Percentiles rank a stretch among this genome's conserved stretches.
phyloP scores from a whole-genome alignment of 352 stramenopile genomes.

The Globisporangium nunn region DNA sequence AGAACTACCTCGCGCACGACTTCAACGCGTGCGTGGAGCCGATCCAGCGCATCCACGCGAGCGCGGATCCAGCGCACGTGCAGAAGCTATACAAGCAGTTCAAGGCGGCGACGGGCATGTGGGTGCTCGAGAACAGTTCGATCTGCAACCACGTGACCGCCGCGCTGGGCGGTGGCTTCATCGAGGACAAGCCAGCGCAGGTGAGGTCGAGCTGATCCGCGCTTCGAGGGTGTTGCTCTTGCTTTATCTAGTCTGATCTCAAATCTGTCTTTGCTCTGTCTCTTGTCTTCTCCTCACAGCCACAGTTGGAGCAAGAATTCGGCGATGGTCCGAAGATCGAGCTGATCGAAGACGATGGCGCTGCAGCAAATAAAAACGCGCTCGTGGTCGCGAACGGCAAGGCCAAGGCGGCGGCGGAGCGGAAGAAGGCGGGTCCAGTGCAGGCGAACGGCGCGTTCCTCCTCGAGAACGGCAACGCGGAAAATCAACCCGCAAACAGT shows the following conservation, averaged over 20 bases:
- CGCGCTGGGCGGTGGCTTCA: conserved; percentile 55
- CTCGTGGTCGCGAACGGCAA: conserved; percentile 19
- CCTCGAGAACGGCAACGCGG: conserved; percentile 26
- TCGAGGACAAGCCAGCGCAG: conserved; percentile 39
- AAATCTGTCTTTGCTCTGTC: not conserved
- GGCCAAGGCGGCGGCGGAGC: not conserved
- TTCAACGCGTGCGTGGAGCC: conserved; percentile 79
- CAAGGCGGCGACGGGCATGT: conserved; percentile 73
- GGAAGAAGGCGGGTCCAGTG: conserved; percentile 9
- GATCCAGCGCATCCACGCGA: conserved; percentile 84
- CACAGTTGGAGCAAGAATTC: conserved; percentile 16
- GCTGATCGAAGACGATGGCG: conserved; percentile 36
- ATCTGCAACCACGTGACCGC: conserved; percentile 75
- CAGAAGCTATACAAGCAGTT: conserved; percentile 87
- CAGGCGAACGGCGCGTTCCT: conserved; percentile 15
- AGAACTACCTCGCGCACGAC: conserved; percentile 80
- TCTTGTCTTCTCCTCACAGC: conserved; percentile 3
- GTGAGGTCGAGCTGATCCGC: not conserved
- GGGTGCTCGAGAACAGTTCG: conserved; percentile 80
- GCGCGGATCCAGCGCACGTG: conserved; percentile 68
- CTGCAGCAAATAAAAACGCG: conserved; percentile 20
- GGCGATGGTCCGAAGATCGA: conserved; percentile 31
- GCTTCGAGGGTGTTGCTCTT: not conserved
- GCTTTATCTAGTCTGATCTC: not conserved
- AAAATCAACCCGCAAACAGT: conserved; percentile 27